These are phyloP conservation scores for Bipolaris cookei DNA, from an alignment of 2,329 filamentous ascomycete species.

Conservation along the genomic window DNA sequence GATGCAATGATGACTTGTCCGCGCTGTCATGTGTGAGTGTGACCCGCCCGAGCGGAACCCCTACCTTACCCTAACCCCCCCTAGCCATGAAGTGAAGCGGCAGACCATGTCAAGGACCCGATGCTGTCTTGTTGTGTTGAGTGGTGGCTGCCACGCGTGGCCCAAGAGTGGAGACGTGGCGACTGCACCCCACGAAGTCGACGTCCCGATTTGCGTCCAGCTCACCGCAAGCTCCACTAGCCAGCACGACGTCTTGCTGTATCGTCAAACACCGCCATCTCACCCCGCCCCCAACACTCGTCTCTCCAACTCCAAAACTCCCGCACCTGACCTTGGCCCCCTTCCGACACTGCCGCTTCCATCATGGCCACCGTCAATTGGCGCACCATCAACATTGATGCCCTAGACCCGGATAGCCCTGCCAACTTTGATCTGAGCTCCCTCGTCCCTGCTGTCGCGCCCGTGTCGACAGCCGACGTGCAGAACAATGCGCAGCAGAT, in stretches of 20 bases:
- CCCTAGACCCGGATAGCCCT: slow-evolving; percentile 85
- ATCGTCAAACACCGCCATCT: slow-evolving; percentile 10
- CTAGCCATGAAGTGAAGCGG: slow-evolving; percentile 14
- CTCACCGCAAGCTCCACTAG: slow-evolving; percentile 27
- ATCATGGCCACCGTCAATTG: slow-evolving; percentile 63
- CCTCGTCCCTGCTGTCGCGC: slow-evolving; percentile 76
- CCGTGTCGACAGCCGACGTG: slow-evolving; percentile 77
- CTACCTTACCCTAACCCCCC: not conserved
- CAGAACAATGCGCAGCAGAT: slow-evolving; percentile 80
- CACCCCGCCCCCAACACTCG: not conserved
- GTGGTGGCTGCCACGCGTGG: slow-evolving; percentile 35
- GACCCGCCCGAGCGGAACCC: slow-evolving; percentile 13
- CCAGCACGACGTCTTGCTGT: slow-evolving; percentile 18
- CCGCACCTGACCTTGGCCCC: not conserved
- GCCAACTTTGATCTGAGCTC: slow-evolving; percentile 89
- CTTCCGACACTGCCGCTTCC: slow-evolving; percentile 10
- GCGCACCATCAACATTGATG: slow-evolving; percentile 94
- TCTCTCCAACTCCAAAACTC: not conserved
- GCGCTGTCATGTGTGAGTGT: slow-evolving; percentile 16
- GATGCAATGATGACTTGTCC: slow-evolving; percentile 6
- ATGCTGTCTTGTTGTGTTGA: not conserved
- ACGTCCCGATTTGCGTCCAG: slow-evolving; percentile 27
- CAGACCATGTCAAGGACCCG: not conserved
- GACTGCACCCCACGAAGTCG: slow-evolving; percentile 37
- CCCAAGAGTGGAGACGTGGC: slow-evolving; percentile 34